A percentile compares a stretch with the other conserved stretches of the same genome.
Evolutionary conservation across 768 basidiomycete species (phyloP).

Genomic region (Phaeolepiota aurea): DNA sequence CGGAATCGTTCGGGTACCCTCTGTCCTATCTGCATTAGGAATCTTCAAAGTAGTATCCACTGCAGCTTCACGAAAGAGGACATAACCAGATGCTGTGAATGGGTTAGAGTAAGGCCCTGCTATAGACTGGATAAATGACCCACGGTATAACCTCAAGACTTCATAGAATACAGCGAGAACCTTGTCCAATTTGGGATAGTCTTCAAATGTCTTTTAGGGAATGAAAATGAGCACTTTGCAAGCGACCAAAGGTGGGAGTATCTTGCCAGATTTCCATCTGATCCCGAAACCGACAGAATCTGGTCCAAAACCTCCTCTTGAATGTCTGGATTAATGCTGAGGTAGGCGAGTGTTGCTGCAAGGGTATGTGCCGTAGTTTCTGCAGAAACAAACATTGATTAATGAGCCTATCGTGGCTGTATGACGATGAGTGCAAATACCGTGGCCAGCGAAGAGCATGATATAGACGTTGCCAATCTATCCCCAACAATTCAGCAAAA

Average conservation of each 20-base stretch:
- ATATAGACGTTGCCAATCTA: background rate
- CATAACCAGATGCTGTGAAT: slow-evolving; percentile 21
- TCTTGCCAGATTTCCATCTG: slow-evolving; percentile 21
- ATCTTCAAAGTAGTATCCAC: slow-evolving; percentile 18
- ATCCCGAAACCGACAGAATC: slow-evolving; percentile 28
- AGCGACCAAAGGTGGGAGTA: too few species aligned
- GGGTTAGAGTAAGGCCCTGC: background rate
- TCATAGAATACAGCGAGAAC: slow-evolving; percentile 37
- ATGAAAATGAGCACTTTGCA: too few species aligned
- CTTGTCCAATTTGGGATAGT: slow-evolving; percentile 31
- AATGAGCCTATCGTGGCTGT: background rate
- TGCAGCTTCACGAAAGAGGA: slow-evolving; percentile 15
- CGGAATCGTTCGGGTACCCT: slow-evolving; percentile 11
- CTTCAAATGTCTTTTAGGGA: slow-evolving; percentile 23
- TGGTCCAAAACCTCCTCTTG: slow-evolving; percentile 41
- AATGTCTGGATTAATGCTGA: slow-evolving; percentile 36
- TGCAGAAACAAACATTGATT: too few species aligned
- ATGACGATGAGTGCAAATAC: background rate
- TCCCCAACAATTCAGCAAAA: too few species aligned
- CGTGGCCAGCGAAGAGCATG: slow-evolving; percentile 2
- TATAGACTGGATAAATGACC: slow-evolving; percentile 10
- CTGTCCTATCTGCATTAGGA: slow-evolving; percentile 15
- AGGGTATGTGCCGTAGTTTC: slow-evolving; percentile 45
- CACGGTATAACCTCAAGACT: slow-evolving; percentile 36
- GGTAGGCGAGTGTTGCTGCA: slow-evolving; percentile 35